Evolutionary conservation across 164 flowering plant genomes (phyloP).

Genomic region (Aristolochia californica): DNA sequence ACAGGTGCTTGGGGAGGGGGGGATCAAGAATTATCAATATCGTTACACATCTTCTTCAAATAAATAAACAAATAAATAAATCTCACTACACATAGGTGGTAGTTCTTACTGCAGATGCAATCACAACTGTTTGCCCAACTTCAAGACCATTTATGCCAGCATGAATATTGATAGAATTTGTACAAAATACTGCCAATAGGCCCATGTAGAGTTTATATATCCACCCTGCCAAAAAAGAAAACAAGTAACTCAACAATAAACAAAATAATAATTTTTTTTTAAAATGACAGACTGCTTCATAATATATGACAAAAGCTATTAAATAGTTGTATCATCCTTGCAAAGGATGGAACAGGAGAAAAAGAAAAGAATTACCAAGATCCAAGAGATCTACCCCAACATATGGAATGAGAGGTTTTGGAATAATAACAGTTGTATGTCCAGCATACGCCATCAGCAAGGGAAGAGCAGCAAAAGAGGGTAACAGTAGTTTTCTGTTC

Average conservation of each 20-base stretch:
- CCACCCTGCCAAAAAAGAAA: slow-evolving; percentile 44
- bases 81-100: too few species aligned
- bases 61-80: too few species aligned
- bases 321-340: not conserved
- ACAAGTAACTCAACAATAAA: not conserved
- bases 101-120: slow-evolving; percentile 80
- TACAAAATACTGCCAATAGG: slow-evolving; percentile 90
- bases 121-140: slow-evolving; percentile 95
- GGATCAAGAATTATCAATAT: too few species aligned
- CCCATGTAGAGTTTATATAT: slow-evolving; percentile 88
- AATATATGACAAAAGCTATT: not conserved
- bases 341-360: not conserved
- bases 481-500: slow-evolving; percentile 75
- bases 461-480: slow-evolving; percentile 86
- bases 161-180: slow-evolving; percentile 95
- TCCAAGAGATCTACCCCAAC: slow-evolving; percentile 65
- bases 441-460: slow-evolving; percentile 99
- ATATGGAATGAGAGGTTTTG: slow-evolving; percentile 80
- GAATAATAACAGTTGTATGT: slow-evolving; percentile 77
- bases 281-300: not conserved
- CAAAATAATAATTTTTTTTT: not conserved
- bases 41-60: too few species aligned
- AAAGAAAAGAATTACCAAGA: slow-evolving; percentile 42
- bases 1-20: too few species aligned
- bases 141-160: slow-evolving; percentile 99